Base-by-base conservation (phyloP, 192 early-diverging fungal genomes). In the Radiomyces spectabilis region DNA sequence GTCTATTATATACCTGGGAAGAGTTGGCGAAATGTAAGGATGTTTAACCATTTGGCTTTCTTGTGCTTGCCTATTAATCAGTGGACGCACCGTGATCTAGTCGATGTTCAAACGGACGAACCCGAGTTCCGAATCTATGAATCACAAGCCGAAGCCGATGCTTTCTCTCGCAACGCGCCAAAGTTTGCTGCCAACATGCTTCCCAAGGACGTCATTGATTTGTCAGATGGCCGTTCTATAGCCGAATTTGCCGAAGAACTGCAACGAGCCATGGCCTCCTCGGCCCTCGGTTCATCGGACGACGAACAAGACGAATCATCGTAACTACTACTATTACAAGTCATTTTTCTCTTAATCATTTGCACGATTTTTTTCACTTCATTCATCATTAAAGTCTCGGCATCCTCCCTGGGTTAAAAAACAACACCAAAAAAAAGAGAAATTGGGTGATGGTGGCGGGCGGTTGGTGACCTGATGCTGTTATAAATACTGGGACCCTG, bases 1-100 rank as follows among this genome's bases (percentile, higher is more conserved):
- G 83, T 21, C 71, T 93, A 19, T 68, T 99, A 13, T 97, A 85
- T 59, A 57, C 66, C 7, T 97, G 95, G 95, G 51, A 75, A 13
- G 93, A 95, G 55, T 65, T 92, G 18, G 46, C 83, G 43, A 45
- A 19, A 21, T 57, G 74, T 74, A 53, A 43, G 41, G 9, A 24
- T n/a, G n/a, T n/a, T n/a, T n/a, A n/a, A n/a, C n/a, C n/a, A n/a
- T n/a, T n/a, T n/a, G n/a, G n/a, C n/a, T n/a, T n/a, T n/a, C n/a
- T n/a, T n/a, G n/a, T n/a, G n/a, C n/a, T n/a, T n/a, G n/a, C n/a
- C n/a, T n/a, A n/a, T n/a, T n/a, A n/a, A n/a, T n/a, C n/a, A n/a
- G n/a, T n/a, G n/a, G n/a, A n/a, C n/a, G n/a, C n/a, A n/a, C n/a
- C n/a, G n/a, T n/a, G n/a, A n/a, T 18, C 9, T 39, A 59, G 59